A percentile compares a stretch with the other conserved stretches of the same genome.
Conservation (phyloP, 371 early-diverging fungal species). For the Fennellomyces sp. region DNA sequence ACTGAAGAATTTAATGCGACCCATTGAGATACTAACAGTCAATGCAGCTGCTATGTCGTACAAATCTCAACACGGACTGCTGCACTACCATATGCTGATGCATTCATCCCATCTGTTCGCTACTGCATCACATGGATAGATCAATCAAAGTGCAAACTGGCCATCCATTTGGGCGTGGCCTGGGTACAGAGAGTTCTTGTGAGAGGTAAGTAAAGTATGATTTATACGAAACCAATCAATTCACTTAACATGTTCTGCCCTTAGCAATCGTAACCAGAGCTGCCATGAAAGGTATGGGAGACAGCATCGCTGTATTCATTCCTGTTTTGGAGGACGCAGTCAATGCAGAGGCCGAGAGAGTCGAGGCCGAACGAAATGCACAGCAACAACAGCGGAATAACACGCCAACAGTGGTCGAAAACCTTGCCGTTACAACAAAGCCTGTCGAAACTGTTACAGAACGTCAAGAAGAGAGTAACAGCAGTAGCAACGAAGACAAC, state of each 20-base stretch:
- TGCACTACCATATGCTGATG: conserved; percentile 62
- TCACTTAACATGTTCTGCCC: not conserved
- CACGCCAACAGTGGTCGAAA: not conserved
- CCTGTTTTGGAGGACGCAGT: conserved; percentile 27
- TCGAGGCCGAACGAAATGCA: not conserved
- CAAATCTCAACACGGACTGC: conserved; percentile 49
- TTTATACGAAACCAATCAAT: not conserved
- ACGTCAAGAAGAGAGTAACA: not conserved
- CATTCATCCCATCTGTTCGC: conserved; percentile 57
- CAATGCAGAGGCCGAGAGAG: not conserved
- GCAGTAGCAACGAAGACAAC: not conserved
- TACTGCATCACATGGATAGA: conserved; percentile 61
- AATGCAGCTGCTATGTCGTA: conserved; percentile 42
- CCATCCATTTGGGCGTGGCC: conserved; percentile 53
- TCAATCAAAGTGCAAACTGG: conserved; percentile 48
- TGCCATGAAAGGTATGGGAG: conserved; percentile 44
- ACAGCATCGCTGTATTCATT: conserved; percentile 29
- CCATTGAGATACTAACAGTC: not conserved
- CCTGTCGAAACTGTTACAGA: not conserved
- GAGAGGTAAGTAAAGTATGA: conserved; percentile 33
- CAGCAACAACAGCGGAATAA: conserved; percentile 6
- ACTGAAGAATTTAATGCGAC: not conserved
- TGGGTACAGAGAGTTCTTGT: conserved; percentile 60
- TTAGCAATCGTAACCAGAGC: conserved; percentile 44
- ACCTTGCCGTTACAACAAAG: not conserved